Base-by-base conservation (phyloP, 2,329 filamentous ascomycete genomes). In the Curvularia spicifera region DNA sequence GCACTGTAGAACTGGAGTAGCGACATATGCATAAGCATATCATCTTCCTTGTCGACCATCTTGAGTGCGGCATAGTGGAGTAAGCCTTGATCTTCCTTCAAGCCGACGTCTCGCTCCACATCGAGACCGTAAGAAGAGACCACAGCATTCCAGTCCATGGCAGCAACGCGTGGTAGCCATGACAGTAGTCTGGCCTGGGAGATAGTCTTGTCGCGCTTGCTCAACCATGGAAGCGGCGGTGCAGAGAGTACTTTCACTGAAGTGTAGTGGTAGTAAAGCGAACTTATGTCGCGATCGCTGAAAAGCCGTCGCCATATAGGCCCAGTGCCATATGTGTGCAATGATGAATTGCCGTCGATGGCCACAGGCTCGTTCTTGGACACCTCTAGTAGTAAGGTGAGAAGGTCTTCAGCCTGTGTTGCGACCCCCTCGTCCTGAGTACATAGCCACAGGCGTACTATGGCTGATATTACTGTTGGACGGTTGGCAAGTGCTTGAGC, bases 291-390 rank as follows among this genome's bases (percentile, higher is more conserved):
- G 57, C 79, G 81, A 61, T 89, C 87, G 2, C 81, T 80, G 65
- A 89, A 88, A 0, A 89, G 64, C 18, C 87, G 82, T 67, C 85
- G 83, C 86, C 86, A 88, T 67, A 89, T 78, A 1, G 87, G 73
- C 1, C 70, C 73, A 43, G 65, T 65, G 7, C 66, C 76, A 57
- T 73, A 73, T 5, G 65, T 64, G 33, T 73, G 67, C 12, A 65
- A 37, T 22, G 64, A 67, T 44, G 60, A 68, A 58, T 66, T 70
- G 50, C 57, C 67, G 44, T 60, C 61, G 51, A 79, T 73, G 51
- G 86, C 83, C 0, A 65, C 65, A 12, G 74, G 71, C 39, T 76
- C 73, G 18, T 76, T 74, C 64, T 71, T 75, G 5, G 75, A 77
- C 5, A 84, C 76, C 51, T 80, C 79, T 33, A 89, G 69, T 1